Base-by-base conservation (phyloP, 2,329 filamentous ascomycete species). In the Tolypocladium ovalisporum region DNA sequence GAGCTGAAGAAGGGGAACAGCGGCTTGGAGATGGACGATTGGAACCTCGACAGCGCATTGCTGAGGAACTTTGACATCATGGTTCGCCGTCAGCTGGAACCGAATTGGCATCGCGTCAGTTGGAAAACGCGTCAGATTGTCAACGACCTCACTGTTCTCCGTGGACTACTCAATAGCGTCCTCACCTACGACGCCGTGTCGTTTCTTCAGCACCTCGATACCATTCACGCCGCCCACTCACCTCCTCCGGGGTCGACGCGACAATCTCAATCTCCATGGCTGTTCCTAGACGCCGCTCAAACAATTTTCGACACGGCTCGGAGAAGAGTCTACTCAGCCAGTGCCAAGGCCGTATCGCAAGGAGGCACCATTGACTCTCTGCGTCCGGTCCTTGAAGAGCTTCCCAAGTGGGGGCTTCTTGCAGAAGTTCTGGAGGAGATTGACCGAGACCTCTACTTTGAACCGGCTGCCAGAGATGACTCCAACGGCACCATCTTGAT, bases 101-200 rank as follows among this genome's bases (percentile, higher is more conserved):
- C 93, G 5, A 92, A 97, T 58, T 99, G 94, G 94, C 94, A 99
- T 75, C 85, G 94, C 56, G 89, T 96, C 55, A 97, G 89, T 70
- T 96, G 89, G 80, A 91, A 94, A 72, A 97, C 93, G 2, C 90
- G 88, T 66, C 92, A 97, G 72, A 96, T 99, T 63, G 93, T 96
- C 57, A 88, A 86, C 65, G 94, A 97, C 68, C 72, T 99, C 63
- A 88, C 87, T 0, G 85, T 96, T 22, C 79, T 99, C 40, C 83
- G 93, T 58, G 85, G 84, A 27, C 87, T 97, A 70, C 79, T 99
- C 19, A 88, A 93, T 71, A 87, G 78, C 39, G 78, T 99, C 24
- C 80, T 99, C 32, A 87, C 87, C 2, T 90, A 94, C 63, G 94
- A 99, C 71, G 86, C 90, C 24, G 90, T 97, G 37, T 89, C 88